Evolutionary conservation across 2,329 filamentous ascomycete species (phyloP).

Genomic region (Curvularia sp.): DNA sequence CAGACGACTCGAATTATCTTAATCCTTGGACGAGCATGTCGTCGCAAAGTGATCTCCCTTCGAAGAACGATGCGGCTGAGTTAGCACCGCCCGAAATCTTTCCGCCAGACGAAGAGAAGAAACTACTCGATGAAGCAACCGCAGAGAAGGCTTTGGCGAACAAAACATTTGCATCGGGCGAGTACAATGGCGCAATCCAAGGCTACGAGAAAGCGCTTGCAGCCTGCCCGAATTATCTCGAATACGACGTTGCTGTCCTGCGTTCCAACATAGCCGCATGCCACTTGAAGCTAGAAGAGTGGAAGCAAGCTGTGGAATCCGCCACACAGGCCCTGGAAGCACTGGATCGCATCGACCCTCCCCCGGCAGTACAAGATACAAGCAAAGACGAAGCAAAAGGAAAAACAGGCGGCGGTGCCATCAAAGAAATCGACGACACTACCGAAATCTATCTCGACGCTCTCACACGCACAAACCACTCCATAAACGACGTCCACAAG

Average conservation of each 20-base stretch:
- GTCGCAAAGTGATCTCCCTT: conserved; percentile 8
- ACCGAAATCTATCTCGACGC: conserved; percentile 43
- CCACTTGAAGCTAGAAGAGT: conserved; percentile 82
- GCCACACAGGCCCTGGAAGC: conserved; percentile 76
- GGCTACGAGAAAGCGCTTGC: conserved; percentile 82
- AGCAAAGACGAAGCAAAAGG: conserved; percentile 58
- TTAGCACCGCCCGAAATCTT: conserved; percentile 36
- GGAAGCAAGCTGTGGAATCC: conserved; percentile 79
- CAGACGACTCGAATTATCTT: not conserved
- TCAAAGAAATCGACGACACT: conserved; percentile 65
- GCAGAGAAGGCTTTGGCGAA: conserved; percentile 79
- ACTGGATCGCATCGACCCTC: conserved; percentile 68
- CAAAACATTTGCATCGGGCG: conserved; percentile 72
- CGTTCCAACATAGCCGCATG: conserved; percentile 90
- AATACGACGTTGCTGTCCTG: conserved; percentile 87
- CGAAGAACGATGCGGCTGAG: conserved; percentile 13
- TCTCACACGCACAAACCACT: conserved; percentile 37
- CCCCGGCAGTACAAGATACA: conserved; percentile 35
- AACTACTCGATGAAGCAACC: conserved; percentile 74
- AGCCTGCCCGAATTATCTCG: conserved; percentile 81
- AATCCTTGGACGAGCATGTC: conserved; percentile 15
- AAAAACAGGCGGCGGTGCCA: conserved; percentile 59
- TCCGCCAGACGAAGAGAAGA: conserved; percentile 44
- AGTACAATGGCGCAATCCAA: conserved; percentile 78
- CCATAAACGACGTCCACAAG: conserved; percentile 69